Percentiles rank a stretch among this genome's conserved stretches.
Conservation (phyloP, 2,329 filamentous ascomycete species). For the Pseudopyrenochaeta lycopersici region DNA sequence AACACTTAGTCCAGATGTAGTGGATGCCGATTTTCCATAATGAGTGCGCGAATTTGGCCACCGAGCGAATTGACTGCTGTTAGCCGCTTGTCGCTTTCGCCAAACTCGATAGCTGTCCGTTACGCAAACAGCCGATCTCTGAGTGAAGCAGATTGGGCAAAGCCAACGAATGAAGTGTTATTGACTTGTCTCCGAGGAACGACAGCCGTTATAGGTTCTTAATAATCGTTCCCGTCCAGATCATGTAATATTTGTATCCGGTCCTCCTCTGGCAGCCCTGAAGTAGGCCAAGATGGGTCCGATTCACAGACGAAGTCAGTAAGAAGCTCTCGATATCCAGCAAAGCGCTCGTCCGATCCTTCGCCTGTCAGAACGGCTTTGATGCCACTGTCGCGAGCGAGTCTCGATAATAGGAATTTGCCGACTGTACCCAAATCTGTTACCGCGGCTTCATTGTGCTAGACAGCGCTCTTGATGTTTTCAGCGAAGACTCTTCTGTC, state of each 20-base stretch:
- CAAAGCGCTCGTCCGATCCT: constrained; percentile 64
- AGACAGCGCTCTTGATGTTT: constrained; percentile 56
- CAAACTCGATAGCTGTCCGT: constrained; percentile 20
- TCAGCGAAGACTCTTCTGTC: constrained; percentile 55
- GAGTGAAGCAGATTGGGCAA: constrained; percentile 18
- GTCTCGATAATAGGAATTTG: constrained; percentile 60
- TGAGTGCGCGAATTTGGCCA: constrained; percentile 34
- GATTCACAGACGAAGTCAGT: constrained; percentile 60
- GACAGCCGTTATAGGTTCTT: constrained; percentile 20
- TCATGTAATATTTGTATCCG: constrained; percentile 15
- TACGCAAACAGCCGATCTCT: constrained; percentile 13
- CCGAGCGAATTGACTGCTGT: constrained; percentile 29
- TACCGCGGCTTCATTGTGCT: constrained; percentile 57
- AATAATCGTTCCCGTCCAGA: constrained; percentile 14
- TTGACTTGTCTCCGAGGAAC: constrained; percentile 23
- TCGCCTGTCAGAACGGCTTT: constrained; percentile 65
- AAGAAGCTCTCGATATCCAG: constrained; percentile 59
- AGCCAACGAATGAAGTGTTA: constrained; percentile 22
- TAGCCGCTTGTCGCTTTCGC: constrained; percentile 18
- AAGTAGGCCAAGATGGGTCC: constrained; percentile 44
- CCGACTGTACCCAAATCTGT: constrained; percentile 63
- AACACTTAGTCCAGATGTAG: constrained; percentile 32
- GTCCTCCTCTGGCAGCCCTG: constrained; percentile 17
- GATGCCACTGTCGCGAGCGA: constrained; percentile 57
- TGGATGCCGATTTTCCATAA: constrained; percentile 32